Evolutionary conservation across 1,284 basidiomycete species (phyloP).

Genomic region (Mycena sp.): DNA sequence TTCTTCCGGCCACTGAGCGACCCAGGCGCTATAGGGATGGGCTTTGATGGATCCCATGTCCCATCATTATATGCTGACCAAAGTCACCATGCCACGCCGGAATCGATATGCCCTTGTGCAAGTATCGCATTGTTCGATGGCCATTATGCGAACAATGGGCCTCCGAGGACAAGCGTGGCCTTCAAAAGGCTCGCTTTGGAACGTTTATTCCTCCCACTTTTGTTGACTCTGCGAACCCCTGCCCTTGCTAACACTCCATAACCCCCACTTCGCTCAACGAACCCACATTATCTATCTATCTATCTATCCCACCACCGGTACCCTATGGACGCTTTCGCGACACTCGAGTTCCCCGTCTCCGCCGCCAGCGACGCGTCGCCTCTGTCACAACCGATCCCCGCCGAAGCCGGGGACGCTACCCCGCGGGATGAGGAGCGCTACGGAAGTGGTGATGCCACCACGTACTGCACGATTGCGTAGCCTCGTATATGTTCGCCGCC

Average conservation of each 20-base stretch:
- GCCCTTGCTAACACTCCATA: background rate
- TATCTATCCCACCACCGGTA: background rate
- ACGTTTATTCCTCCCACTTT: too few relatives aligned
- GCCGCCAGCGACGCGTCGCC: background rate
- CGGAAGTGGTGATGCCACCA: background rate
- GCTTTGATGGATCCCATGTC: background rate
- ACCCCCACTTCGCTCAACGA: background rate
- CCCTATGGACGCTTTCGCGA: conserved; percentile 1
- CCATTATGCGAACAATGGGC: too few relatives aligned
- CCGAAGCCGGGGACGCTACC: background rate
- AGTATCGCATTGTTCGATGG: too few relatives aligned
- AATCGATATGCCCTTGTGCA: too few relatives aligned
- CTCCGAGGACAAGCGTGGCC: too few relatives aligned
- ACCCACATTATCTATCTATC: background rate
- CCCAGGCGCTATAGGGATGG: too few relatives aligned
- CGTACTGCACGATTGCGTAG: conserved; percentile 4
- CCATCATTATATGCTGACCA: too few relatives aligned
- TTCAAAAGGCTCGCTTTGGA: too few relatives aligned
- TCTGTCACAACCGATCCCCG: background rate
- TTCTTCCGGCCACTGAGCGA: background rate
- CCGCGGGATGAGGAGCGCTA: background rate
- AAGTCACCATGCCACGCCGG: too few relatives aligned
- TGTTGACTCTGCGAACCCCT: too few relatives aligned
- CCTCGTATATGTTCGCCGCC: too few relatives aligned
- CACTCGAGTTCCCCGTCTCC: background rate